A percentile compares a stretch with the other conserved stretches of the same genome.
Evolutionary conservation across 164 flowering plant genomes (phyloP).

Genomic region (Vitis riparia): DNA sequence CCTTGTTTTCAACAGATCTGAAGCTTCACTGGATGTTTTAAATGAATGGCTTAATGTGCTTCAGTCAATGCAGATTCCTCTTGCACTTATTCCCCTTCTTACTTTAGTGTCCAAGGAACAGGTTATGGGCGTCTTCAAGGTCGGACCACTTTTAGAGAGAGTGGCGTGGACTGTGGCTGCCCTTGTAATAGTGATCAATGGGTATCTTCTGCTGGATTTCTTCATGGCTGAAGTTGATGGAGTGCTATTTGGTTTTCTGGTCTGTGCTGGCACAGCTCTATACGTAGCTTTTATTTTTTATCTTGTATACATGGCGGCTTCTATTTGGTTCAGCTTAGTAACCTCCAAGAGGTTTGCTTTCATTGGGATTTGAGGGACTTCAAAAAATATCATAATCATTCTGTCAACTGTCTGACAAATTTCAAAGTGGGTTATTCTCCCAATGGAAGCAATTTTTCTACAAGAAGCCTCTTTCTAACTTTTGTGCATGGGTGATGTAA

Average conservation of each 20-base stretch:
- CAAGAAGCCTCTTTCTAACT: not conserved
- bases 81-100: conserved; percentile 88
- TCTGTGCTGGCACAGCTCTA: conserved; percentile 25
- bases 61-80: conserved; percentile 22
- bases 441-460: not conserved
- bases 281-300: conserved; percentile 63
- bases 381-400: not conserved
- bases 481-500: not conserved
- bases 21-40: conserved; percentile 67
- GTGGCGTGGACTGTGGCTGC: conserved; percentile 79
- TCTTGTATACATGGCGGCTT: conserved; percentile 42
- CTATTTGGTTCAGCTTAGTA: conserved; percentile 32
- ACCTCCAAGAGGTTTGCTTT: conserved; percentile 28
- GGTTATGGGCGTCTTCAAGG: conserved; percentile 73
- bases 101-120: conserved; percentile 75
- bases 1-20: conserved; percentile 66
- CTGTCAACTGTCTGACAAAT: too few relatives aligned
- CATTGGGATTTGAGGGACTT: conserved; percentile 19
- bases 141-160: conserved; percentile 61
- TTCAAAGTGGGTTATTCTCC: too few relatives aligned
- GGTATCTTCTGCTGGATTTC: too few relatives aligned
- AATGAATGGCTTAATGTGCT: conserved; percentile 97
- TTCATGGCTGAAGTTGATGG: too few relatives aligned
- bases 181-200: conserved; percentile 49
- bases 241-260: too few relatives aligned